These are phyloP conservation scores for Avena atlantica DNA, from an alignment of 176 grass and related monocot species.

Conservation along the genomic window DNA sequence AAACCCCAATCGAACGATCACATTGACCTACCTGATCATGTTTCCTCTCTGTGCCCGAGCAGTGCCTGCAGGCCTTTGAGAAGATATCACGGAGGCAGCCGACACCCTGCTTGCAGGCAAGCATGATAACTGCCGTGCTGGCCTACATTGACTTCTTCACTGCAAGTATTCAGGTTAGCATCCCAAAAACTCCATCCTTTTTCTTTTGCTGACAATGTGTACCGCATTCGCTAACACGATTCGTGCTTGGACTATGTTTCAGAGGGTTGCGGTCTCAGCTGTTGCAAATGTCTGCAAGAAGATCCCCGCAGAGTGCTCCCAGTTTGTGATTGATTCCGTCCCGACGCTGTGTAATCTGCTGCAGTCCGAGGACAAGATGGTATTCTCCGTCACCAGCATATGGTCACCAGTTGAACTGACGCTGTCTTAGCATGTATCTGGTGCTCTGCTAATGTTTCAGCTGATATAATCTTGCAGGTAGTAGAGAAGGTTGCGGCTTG, in stretches of 20 bases:
- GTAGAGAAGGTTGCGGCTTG: conserved; percentile 82
- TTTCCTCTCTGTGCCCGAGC: not conserved
- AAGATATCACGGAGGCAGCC: conserved; percentile 84
- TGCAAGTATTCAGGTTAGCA: conserved; percentile 74
- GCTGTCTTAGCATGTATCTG: conserved; percentile 7
- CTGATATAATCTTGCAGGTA: conserved; percentile 54
- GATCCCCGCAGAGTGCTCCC: conserved; percentile 63
- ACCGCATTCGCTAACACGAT: conserved; percentile 34
- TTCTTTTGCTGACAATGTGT: not conserved
- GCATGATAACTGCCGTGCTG: conserved; percentile 71
- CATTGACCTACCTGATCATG: conserved; percentile 18
- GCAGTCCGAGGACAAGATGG: conserved; percentile 77
- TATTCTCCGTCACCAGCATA: conserved; percentile 13
- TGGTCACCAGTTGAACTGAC: not conserved
- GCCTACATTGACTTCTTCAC: conserved; percentile 87
- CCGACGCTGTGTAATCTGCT: conserved; percentile 80
- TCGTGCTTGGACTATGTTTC: conserved; percentile 31
- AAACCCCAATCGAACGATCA: conserved; percentile 7
- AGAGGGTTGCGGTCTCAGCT: conserved; percentile 83
- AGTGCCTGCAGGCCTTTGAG: conserved; percentile 97
- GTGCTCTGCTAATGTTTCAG: conserved; percentile 32
- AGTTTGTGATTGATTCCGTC: conserved; percentile 72
- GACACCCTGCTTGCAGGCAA: conserved; percentile 74
- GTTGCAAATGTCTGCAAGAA: conserved; percentile 83
- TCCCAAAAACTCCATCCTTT: not conserved